A percentile compares a stretch with the other conserved stretches of the same genome.
Conservation (phyloP, 2,329 filamentous ascomycete species). For the Xylaria sp. region DNA sequence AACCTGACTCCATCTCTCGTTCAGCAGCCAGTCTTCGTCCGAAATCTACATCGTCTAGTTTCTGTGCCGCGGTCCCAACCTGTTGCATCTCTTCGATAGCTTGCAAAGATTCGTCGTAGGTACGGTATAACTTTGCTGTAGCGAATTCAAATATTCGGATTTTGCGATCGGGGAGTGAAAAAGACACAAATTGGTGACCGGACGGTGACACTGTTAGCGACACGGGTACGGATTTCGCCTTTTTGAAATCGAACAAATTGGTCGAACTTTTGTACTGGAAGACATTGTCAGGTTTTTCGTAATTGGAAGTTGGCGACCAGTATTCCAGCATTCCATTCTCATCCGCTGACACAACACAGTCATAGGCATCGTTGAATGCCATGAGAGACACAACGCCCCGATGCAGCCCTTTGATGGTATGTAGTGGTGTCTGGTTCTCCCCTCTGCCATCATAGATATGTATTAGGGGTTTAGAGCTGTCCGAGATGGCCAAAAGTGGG, state of each 20-base stretch:
- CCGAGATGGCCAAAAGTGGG: conserved; percentile 85
- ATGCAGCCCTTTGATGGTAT: conserved; percentile 84
- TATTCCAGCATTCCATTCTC: conserved; percentile 96
- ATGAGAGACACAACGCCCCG: conserved; percentile 83
- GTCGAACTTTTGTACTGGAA: conserved; percentile 95
- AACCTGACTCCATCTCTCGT: conserved; percentile 80
- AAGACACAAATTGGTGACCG: conserved; percentile 85
- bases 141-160: conserved; percentile 94
- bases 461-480: conserved; percentile 77
- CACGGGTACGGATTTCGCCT: conserved; percentile 85
- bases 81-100: conserved; percentile 96
- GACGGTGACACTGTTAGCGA: conserved; percentile 87
- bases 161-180: conserved; percentile 93
- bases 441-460: conserved; percentile 90
- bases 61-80: conserved; percentile 83
- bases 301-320: conserved; percentile 83
- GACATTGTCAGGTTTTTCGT: conserved; percentile 91
- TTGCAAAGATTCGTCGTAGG: conserved; percentile 92
- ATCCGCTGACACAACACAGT: conserved; percentile 92
- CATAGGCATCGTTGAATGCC: conserved; percentile 86
- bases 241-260: conserved; percentile 96
- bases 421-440: conserved; percentile 78
- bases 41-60: conserved; percentile 91
- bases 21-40: conserved; percentile 88
- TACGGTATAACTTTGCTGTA: conserved; percentile 86